Base-by-base conservation (phyloP, 1,139 yeast species). In the Barnettozyma hawaiiensis region DNA sequence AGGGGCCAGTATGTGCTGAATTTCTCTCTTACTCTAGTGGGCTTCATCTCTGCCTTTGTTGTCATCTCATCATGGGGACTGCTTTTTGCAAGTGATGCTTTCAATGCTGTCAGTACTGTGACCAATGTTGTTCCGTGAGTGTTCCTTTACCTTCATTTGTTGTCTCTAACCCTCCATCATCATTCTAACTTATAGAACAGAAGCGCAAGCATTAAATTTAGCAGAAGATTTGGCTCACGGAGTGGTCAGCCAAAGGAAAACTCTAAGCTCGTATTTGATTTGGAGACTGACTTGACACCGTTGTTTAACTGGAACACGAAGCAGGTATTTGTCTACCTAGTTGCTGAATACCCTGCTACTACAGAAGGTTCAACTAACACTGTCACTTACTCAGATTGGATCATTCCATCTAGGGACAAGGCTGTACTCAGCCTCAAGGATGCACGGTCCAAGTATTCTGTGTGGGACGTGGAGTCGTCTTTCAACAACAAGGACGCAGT, bases 261-360 rank as follows among this genome's bases (percentile, higher is more conserved):
- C 60, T 74, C 84, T 44, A 76, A 76, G 56, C 64, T 89, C 35
- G 66, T 66, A 15, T 89, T 90, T 58, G 96, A 87, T 60, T 67
- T 92, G 45, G 77, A 77, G 9, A 75, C 75, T 3, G 87, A 82
- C 54, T 61, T 92, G 53, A 62, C 84, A 1, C 80, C 89, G 1
- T 70, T 92, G 44, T 90, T 90, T 74, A 89, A 85, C 63, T 92
- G 97, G 97, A 92, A 92, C 65, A 92, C 98, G 11, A 92, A 92
- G 59, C 98, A 92, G 63, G 78, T 92, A 18, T 90, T 92, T 60
- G 85, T 84, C 5, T 92, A 90, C 57, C 70, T 92, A 48, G 85
- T 95, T 2, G 96, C 95, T 2, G 94, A 87, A 57, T 89, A 90
- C 58, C 80, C 82, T 11, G 92, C 92, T 2, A 73, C 71, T 52